Base-by-base conservation (phyloP, 2,329 filamentous ascomycete genomes). In the Dactylellina sp. region DNA sequence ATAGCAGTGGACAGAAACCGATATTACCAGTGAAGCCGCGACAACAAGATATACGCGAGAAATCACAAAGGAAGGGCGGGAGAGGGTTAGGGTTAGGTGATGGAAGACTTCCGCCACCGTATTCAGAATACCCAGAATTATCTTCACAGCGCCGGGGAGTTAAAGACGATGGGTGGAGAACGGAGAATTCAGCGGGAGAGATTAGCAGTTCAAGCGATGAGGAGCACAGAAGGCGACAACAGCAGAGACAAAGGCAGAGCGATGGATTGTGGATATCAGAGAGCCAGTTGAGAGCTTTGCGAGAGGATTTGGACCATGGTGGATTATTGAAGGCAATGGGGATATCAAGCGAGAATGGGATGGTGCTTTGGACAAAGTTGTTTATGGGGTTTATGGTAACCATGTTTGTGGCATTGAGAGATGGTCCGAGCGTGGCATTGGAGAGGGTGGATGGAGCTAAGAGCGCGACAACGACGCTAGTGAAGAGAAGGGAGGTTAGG, bases 371-470 rank as follows among this genome's bases (percentile, higher is more conserved):
- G 71, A 75, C 71, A 7, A 70, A 63, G 44, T 22, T 75, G 3
- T 59, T 75, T 7, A 52, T 75, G 42, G 59, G 63, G 12, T 42
- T 75, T 16, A 44, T 75, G 40, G 63, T 62, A 4, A 64, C 71
- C 3, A 75, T 75, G 64, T 75, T 70, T 50, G 71, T 75, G 44
- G 71, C 56, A 5, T 25, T 75, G 35, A 70, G 57, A 39, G 63
- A 75, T 14, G 71, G 71, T 20, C 71, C 71, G 16, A 60, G 57
- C 12, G 71, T 70, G 18, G 71, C 71, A 11, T 55, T 75, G 56
- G 71, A 75, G 37, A 59, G 55, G 32, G 50, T 75, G 18, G 63
- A 66, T 32, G 52, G 52, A 14, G 46, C 44, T 16, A 63, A 64
- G 37, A 70, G 56, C 7, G 35, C 53, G 9, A 24, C 40, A 2